Evolutionary conservation across 2,329 filamentous ascomycete genomes (phyloP).

Genomic region (Fusarium sp.): DNA sequence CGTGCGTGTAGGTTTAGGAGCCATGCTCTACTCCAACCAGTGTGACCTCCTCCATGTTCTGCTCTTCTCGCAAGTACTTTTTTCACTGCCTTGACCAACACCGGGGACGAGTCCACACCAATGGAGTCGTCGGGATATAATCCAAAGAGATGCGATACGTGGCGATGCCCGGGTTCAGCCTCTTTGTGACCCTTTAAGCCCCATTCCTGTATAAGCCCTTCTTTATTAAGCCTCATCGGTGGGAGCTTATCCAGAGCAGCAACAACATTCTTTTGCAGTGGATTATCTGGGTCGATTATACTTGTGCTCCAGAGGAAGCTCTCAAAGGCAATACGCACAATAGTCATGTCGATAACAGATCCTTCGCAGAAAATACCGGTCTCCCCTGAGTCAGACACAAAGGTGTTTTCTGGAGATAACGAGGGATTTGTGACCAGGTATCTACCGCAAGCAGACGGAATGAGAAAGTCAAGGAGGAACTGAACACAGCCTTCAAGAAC

Average conservation of each 20-base stretch:
- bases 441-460: slow-evolving; percentile 47
- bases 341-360: slow-evolving; percentile 45
- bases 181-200: slow-evolving; percentile 53
- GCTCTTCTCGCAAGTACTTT: slow-evolving; percentile 50
- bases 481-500: slow-evolving; percentile 53
- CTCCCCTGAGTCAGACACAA: slow-evolving; percentile 27
- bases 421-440: slow-evolving; percentile 48
- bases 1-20: slow-evolving; percentile 63
- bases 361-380: slow-evolving; percentile 45
- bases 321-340: slow-evolving; percentile 41
- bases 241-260: slow-evolving; percentile 18
- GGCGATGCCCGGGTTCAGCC: slow-evolving; percentile 63
- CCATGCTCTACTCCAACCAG: slow-evolving; percentile 67
- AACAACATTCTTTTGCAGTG: slow-evolving; percentile 3
- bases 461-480: slow-evolving; percentile 57
- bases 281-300: slow-evolving; percentile 24
- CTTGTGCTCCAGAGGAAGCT: slow-evolving; percentile 35
- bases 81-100: slow-evolving; percentile 48
- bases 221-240: slow-evolving; percentile 25
- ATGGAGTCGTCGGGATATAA: slow-evolving; percentile 59
- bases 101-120: slow-evolving; percentile 31
- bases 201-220: slow-evolving; percentile 57
- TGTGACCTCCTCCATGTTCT: slow-evolving; percentile 59
- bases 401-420: slow-evolving; percentile 46
- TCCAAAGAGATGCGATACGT: slow-evolving; percentile 64